phyloP scores from a whole-genome alignment of 805 yeast genomes.

The Yarrowia keelungensis region DNA sequence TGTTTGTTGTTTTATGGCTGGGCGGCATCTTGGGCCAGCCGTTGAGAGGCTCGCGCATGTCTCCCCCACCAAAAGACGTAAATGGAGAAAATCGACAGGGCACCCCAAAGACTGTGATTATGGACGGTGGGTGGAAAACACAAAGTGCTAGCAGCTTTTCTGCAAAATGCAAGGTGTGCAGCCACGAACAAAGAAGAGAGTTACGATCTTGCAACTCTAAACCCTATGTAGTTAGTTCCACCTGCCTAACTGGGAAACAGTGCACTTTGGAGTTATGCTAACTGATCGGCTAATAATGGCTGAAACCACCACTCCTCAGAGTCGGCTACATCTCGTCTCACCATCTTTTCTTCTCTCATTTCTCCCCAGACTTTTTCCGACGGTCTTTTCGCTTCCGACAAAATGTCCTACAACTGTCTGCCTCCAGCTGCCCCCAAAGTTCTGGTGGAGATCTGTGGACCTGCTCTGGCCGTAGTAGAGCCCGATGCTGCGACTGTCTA shows the following conservation, averaged over 20 bases:
- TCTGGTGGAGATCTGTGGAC: conserved; percentile 33
- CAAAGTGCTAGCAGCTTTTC: background rate
- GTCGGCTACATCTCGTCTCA: background rate
- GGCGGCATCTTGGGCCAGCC: background rate
- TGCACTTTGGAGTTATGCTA: conserved; percentile 3
- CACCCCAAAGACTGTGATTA: background rate
- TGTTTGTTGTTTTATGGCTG: background rate
- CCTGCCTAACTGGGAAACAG: conserved; percentile 31
- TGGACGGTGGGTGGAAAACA: background rate
- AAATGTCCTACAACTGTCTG: conserved; percentile 34
- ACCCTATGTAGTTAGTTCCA: background rate
- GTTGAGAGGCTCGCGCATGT: background rate
- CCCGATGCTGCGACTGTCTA: background rate
- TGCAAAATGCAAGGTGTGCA: conserved; percentile 15
- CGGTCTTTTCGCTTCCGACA: background rate
- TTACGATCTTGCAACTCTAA: background rate
- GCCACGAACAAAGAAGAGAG: conserved; percentile 4
- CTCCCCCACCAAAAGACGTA: background rate
- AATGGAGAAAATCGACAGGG: background rate
- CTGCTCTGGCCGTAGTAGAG: conserved; percentile 21
- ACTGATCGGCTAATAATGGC: conserved; percentile 21
- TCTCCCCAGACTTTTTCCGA: background rate
- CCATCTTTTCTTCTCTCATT: background rate
- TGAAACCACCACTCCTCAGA: background rate
- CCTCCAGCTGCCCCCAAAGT: conserved; percentile 30